Evolutionary conservation across 768 basidiomycete species (phyloP), one percentile per base, ranked within the genome.

Genomic region (Rhodosporidiobolus sp.): DNA sequence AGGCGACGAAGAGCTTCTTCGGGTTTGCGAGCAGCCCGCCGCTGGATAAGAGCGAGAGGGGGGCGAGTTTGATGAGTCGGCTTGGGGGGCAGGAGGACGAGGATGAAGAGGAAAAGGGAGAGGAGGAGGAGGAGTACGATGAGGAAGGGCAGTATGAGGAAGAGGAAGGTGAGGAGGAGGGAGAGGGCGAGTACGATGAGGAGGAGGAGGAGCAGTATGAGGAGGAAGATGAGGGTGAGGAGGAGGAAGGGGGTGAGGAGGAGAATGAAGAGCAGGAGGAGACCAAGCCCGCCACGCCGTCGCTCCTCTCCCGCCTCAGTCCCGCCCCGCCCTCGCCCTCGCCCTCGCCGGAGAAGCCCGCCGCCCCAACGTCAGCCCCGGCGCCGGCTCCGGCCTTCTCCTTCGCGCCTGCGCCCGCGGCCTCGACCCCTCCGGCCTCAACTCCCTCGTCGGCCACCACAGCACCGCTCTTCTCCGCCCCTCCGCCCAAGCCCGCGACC

Each of bases 11-110:
- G 67, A 69, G 67, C 58, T 49, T 73, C 26, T 73, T 73, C 28
- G 72, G 72, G 32, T 73, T 73, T 35, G 72, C 72, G 28, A 65
- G 63, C 38, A 65, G 63, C 20, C 72, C 72, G 50, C 67, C 72
- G 5, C 52, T 45, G 45, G 69, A 65, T 38, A 65, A 62, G 49
- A 49, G 20, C 4, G 56, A 59, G 1, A 20, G 26, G 9, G 62
- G 10, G 16, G 28, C n/a, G 5, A 61, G 69, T 38, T n/a, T 70
- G 43, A 19, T 65, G 22, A 32, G 52, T 14, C 50, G 69, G 24
- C 34, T 70, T 28, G 67, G 45, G 20, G 52, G 16, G 20, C 10
- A 28, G 19, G 58, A 26, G 1, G 49, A 16, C 11, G 30, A 24
- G 24, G 35, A 52, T 20, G 35, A 60, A 0, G 50, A 43, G 26